A percentile compares a stretch with the other conserved stretches of the same genome.
phyloP scores from a whole-genome alignment of 768 basidiomycete genomes.

The Tephrocybe sp. region DNA sequence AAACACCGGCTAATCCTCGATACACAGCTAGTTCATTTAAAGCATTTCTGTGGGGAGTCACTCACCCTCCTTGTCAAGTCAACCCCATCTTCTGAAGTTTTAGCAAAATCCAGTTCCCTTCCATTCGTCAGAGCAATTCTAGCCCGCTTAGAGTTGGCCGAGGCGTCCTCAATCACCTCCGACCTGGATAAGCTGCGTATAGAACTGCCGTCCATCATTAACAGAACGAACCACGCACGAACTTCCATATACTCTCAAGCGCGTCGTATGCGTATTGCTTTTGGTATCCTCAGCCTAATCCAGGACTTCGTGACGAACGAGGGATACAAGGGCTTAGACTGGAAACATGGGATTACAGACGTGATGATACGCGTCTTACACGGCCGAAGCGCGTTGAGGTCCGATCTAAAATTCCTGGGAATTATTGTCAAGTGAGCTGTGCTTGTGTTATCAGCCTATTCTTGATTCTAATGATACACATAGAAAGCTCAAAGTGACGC shows the following conservation, averaged over 20 bases:
- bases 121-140: constrained; percentile 34
- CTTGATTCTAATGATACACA: not conserved
- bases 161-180: constrained; percentile 1
- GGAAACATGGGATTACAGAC: constrained; percentile 27
- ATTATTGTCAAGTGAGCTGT: constrained; percentile 33
- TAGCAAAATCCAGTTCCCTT: constrained; percentile 18
- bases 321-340: constrained; percentile 39
- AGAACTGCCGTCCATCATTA: constrained; percentile 28
- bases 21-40: constrained; percentile 57
- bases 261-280: constrained; percentile 13
- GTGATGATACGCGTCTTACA: constrained; percentile 44
- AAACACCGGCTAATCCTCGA: not conserved
- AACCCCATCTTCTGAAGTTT: constrained; percentile 19
- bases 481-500: constrained; percentile 37
- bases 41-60: constrained; percentile 64
- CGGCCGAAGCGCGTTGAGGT: constrained; percentile 24
- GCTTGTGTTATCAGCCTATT: too few relatives aligned
- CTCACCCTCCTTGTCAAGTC: constrained; percentile 40
- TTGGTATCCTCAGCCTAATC: constrained; percentile 29
- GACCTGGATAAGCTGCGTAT: constrained; percentile 21
- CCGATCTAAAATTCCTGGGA: constrained; percentile 16
- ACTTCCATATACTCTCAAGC: constrained; percentile 27
- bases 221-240: constrained; percentile 36
- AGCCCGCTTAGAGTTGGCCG: constrained; percentile 26
- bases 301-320: constrained; percentile 40